Conservation (phyloP, 306 rosid species). For the Vigna reflexopilosa region DNA sequence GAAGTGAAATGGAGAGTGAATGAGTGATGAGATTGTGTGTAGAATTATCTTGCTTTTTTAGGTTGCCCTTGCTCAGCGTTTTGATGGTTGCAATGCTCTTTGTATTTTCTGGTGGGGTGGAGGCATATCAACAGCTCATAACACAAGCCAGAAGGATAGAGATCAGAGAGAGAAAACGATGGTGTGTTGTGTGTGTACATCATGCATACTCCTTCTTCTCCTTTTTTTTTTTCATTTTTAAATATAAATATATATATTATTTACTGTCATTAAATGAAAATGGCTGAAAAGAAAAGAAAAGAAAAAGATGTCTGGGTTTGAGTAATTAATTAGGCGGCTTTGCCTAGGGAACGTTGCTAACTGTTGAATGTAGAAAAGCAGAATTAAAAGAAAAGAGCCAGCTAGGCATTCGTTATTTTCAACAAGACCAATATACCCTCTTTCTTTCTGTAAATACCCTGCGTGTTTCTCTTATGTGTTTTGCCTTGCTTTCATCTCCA, state of each 20-base stretch:
- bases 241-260: neutral
- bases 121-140: conserved; percentile 32
- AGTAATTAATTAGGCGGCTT: conserved; percentile 58
- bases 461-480: too few relatives aligned
- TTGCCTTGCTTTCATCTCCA: too few relatives aligned
- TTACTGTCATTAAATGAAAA: neutral
- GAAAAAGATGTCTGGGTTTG: too few relatives aligned
- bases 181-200: too few relatives aligned
- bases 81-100: neutral
- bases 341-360: conserved; percentile 56
- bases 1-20: too few relatives aligned
- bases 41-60: too few relatives aligned
- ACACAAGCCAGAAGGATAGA: conserved; percentile 42
- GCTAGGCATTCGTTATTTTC: neutral
- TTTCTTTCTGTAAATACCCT: neutral
- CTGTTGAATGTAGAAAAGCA: neutral
- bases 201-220: neutral
- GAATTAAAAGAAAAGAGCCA: neutral
- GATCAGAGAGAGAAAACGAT: conserved; percentile 1
- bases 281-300: neutral
- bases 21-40: too few relatives aligned
- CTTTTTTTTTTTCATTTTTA: neutral
- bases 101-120: conserved; percentile 35
- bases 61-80: conserved; percentile 30
- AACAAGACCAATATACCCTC: conserved; percentile 55